A percentile compares a stretch with the other conserved stretches of the same genome.
phyloP scores from a whole-genome alignment of 2,329 filamentous ascomycete species.

The Colletotrichum sp. region DNA sequence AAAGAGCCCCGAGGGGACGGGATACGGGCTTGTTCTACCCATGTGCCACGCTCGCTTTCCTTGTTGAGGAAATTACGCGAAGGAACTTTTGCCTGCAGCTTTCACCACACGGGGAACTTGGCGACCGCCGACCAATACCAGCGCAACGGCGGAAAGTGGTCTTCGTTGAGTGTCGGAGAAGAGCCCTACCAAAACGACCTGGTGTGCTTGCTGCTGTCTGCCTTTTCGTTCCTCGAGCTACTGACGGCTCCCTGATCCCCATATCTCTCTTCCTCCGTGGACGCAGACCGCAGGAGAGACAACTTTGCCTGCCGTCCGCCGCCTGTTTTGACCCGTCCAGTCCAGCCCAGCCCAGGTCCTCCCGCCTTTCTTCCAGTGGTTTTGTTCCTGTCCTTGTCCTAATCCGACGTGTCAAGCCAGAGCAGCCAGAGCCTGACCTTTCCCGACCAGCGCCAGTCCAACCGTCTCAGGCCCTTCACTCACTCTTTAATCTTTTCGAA shows the following conservation, averaged over 20 bases:
- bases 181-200: not conserved
- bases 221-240: not conserved
- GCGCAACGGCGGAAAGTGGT: conserved; percentile 16
- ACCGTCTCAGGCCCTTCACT: conserved; percentile 4
- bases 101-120: conserved; percentile 37
- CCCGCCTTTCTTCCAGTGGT: not conserved
- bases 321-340: not conserved
- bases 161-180: not conserved
- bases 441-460: not conserved
- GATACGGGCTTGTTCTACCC: conserved; percentile 21
- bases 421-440: conserved; percentile 1
- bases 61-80: conserved; percentile 39
- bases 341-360: not conserved
- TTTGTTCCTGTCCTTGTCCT: conserved; percentile 3
- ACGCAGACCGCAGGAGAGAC: not conserved
- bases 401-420: not conserved
- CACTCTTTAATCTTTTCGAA: conserved; percentile 21
- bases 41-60: conserved; percentile 36
- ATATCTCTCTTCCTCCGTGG: conserved; percentile 22
- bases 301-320: not conserved
- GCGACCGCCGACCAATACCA: conserved; percentile 29
- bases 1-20: conserved; percentile 8
- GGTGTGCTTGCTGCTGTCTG: not conserved
- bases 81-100: conserved; percentile 45
- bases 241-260: conserved; percentile 15